Base-by-base conservation (phyloP, 495 filamentous ascomycete species). In the Diplogelasinospora grovesii region DNA sequence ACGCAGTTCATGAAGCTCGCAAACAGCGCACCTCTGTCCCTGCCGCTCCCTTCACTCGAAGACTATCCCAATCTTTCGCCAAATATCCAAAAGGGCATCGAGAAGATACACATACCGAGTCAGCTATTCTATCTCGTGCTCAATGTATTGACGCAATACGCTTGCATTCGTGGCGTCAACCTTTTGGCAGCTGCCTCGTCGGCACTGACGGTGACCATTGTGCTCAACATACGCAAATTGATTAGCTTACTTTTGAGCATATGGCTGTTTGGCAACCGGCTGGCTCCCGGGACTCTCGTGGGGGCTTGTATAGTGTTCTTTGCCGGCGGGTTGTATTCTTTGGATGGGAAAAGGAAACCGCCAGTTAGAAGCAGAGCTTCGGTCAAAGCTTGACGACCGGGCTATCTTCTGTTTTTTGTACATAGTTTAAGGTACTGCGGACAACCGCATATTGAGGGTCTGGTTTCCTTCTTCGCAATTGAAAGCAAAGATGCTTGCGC, bases 131-230 rank as follows among this genome's bases (percentile, higher is more conserved):
- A 79, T 49, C 68, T 95, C 16, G 47, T 74, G 4, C 66, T 86
- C 49, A 98, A 97, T 60, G 85, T 89, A 1, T 46, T 93, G 28
- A 98, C 92, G 20, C 92, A 98, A 62, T 92, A 95, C 54, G 70
- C 85, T 14, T 98, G 92, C 58, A 95, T 97, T 46, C 83, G 88
- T 4, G 92, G 92, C 2, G 92, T 98, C 23, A 96, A 98, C 50
- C 74, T 94, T 14, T 70, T 98, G 3, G 85, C 83, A 1, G 85
- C 89, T 0, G 79, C 81, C 31, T 83, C 85, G 3, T 89, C 90
- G 11, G 94, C 92, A 0, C 69, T 98, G 36, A 96, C 90, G 0
- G 92, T 98, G 11, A 95, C 90, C 1, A 92, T 98, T 28, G 85
- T 95, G 22, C 73, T 98, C 19, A 98, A 97, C 59, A 82, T 98